phyloP scores from a whole-genome alignment of 2,329 filamentous ascomycete species.

The Colletotrichum incanum region DNA sequence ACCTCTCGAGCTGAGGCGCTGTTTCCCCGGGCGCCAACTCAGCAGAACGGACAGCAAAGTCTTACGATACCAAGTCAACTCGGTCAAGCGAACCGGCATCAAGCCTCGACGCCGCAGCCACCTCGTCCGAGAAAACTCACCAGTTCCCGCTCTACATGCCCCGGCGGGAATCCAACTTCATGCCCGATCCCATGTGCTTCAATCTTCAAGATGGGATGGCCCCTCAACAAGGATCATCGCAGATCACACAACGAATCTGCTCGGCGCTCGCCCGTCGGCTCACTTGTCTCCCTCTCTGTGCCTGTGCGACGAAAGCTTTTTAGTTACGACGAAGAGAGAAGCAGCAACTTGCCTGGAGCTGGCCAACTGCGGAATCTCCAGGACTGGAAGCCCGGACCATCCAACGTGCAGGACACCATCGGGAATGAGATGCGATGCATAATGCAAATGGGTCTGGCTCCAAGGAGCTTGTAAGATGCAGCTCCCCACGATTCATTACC shows the following conservation, averaged over 20 bases:
- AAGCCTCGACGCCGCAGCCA: slow-evolving; percentile 31
- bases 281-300: not conserved
- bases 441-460: slow-evolving; percentile 4
- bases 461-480: not conserved
- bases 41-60: slow-evolving; percentile 5
- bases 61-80: not conserved
- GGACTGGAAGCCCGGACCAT: not conserved
- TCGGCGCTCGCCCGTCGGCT: slow-evolving; percentile 6
- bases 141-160: slow-evolving; percentile 4
- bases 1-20: not conserved
- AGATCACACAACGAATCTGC: slow-evolving; percentile 29
- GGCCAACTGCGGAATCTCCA: not conserved
- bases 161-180: slow-evolving; percentile 29
- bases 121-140: slow-evolving; percentile 31
- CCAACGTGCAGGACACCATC: not conserved
- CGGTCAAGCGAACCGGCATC: slow-evolving; percentile 27
- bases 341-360: not conserved
- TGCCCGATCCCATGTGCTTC: slow-evolving; percentile 26
- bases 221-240: slow-evolving; percentile 26
- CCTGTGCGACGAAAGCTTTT: not conserved
- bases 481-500: slow-evolving; percentile 14
- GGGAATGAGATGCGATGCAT: slow-evolving; percentile 8
- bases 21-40: slow-evolving; percentile 2
- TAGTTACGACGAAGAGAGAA: not conserved
- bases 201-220: slow-evolving; percentile 18